Evolutionary conservation across 345 rosid species (phyloP).

Genomic region (Linum trigynum): DNA sequence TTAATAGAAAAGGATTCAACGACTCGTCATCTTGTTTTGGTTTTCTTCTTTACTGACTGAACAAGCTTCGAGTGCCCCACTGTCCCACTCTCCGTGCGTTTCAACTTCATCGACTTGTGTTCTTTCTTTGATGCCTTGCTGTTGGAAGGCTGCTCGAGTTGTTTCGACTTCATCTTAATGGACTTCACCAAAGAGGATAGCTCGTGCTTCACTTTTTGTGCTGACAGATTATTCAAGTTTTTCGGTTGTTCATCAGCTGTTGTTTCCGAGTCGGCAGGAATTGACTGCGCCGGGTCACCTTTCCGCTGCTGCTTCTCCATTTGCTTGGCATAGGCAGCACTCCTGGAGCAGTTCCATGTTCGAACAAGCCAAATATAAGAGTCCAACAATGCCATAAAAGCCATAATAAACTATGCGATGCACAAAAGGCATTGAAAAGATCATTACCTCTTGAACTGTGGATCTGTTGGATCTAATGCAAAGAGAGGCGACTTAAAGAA

Average conservation of each 20-base stretch:
- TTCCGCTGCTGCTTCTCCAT: constrained; percentile 38
- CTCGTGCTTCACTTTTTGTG: constrained; percentile 45
- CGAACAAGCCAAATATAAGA: background rate
- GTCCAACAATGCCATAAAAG: background rate
- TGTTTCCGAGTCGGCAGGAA: constrained; percentile 12
- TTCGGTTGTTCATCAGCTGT: constrained; percentile 3
- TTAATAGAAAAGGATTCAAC: too few species aligned
- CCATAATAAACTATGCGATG: background rate
- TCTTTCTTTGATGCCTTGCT: constrained; percentile 23
- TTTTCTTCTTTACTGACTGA: constrained; percentile 24
- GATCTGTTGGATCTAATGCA: constrained; percentile 93
- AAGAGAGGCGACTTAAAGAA: constrained; percentile 44
- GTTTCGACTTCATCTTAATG: constrained; percentile 64
- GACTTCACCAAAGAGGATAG: constrained; percentile 58
- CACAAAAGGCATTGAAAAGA: background rate
- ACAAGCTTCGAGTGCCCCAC: constrained; percentile 13
- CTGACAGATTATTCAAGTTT: constrained; percentile 14
- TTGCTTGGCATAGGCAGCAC: constrained; percentile 77
- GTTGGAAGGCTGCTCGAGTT: constrained; percentile 24
- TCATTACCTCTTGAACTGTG: constrained; percentile 77
- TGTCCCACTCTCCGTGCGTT: constrained; percentile 6
- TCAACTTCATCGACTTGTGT: constrained; percentile 4
- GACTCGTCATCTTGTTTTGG: constrained; percentile 5
- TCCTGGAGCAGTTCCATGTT: constrained; percentile 41
- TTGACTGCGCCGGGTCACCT: constrained; percentile 18